Base-by-base conservation (phyloP, 306 rosid species). In the Prunus fruticosa region DNA sequence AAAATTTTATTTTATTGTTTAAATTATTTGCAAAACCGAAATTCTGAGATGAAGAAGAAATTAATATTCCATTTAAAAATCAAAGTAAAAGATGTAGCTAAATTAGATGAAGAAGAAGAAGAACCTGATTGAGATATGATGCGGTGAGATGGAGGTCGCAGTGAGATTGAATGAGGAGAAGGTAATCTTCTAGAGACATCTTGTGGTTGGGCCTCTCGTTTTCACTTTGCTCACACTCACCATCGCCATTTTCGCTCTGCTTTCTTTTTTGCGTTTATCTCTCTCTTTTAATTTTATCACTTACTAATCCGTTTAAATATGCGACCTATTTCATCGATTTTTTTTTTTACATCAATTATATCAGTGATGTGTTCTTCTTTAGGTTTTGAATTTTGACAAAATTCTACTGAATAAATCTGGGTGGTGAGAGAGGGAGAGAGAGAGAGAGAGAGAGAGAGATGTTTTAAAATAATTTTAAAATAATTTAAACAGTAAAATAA, bases 81-180 rank as follows among this genome's bases (percentile, higher is more conserved):
- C 12, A 3, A 52, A 16, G 25, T 46, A 46, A 46, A 46, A 46
- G 25, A 76, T 22, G 38, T 41, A 38, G 15, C 6, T 28, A 32
- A 28, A 32, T 58, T 11, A 23, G 16, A 23, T 23, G 46, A 57
- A 70, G 71, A 70, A 71, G 80, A 80, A 32, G 34, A 78, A 51
- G 73, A 64, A 92, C 96, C 91, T 92, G 92, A 63, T 79, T 85
- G 78, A 92, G 91, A 72, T 82, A 79, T 30, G 28, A 38, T 67
- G 74, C 69, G 27, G 80, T 82, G 84, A 88, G 88, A 61, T 69
- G 23, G 73, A 77, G 45, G 11, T 78, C 64, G 64, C 76, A 80
- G 77, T 76, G 78, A 63, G 89, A 85, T 20, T 80, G 87, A 71
- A 87, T 72, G 51, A 87, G 75, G 67, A 79, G 69, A 52, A 87